Percentiles rank a stretch among this genome's conserved stretches.
Evolutionary conservation across 2,329 filamentous ascomycete species (phyloP).

Genomic region (Diplodia intermedia): DNA sequence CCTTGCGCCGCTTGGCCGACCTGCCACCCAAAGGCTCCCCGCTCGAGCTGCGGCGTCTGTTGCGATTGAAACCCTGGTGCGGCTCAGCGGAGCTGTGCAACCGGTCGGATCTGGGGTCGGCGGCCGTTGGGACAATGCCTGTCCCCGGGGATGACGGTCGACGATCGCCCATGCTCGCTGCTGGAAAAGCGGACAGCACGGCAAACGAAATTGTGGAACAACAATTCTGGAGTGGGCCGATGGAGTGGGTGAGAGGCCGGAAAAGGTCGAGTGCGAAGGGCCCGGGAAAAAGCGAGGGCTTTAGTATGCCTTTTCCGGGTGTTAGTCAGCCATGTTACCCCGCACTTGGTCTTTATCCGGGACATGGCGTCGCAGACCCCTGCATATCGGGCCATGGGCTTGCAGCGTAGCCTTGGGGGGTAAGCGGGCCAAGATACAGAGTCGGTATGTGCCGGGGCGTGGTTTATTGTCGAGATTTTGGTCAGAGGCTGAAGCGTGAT

Average conservation of each 20-base stretch:
- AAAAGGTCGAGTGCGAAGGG: not conserved
- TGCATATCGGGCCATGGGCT: not conserved
- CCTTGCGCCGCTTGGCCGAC: conserved; percentile 43
- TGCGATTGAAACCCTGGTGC: not conserved
- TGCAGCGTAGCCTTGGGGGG: not conserved
- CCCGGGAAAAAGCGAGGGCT: conserved; percentile 25
- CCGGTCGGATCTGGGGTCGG: not conserved
- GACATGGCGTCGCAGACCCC: not conserved
- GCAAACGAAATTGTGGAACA: not conserved
- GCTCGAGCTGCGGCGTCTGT: not conserved
- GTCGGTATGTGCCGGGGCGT: conserved; percentile 4
- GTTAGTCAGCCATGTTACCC: conserved; percentile 1
- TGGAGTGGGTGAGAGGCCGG: not conserved
- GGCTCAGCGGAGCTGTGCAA: not conserved
- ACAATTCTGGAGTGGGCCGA: conserved; percentile 3
- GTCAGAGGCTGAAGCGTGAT: not conserved
- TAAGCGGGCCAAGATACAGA: not conserved
- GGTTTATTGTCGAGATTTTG: not conserved
- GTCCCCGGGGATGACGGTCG: not conserved
- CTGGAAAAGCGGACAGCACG: not conserved
- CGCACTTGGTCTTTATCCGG: conserved; percentile 12
- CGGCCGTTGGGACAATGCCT: not conserved
- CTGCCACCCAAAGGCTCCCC: not conserved
- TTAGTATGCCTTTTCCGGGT: conserved; percentile 17
- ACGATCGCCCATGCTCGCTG: not conserved